Evolutionary conservation across 805 yeast species (phyloP).

Genomic region (Candida andamanensis): DNA sequence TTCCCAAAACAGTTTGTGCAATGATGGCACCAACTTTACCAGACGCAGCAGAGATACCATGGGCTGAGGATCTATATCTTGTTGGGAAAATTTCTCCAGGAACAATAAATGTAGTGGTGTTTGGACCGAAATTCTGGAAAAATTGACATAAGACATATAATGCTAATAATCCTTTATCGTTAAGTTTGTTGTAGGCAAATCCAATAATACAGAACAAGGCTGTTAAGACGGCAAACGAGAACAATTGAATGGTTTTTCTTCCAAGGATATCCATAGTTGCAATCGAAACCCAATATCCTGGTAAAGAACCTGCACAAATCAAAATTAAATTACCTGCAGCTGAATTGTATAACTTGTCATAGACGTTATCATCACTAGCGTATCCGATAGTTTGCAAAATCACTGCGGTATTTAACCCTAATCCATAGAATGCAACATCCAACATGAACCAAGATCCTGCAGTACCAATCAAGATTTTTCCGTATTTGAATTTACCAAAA

Average conservation of each 20-base stretch:
- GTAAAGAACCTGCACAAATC: slow-evolving; percentile 91
- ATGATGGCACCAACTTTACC: slow-evolving; percentile 93
- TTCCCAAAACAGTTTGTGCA: slow-evolving; percentile 85
- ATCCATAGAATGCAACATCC: slow-evolving; percentile 89
- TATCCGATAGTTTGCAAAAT: slow-evolving; percentile 82
- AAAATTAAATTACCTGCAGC: slow-evolving; percentile 92
- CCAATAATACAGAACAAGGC: slow-evolving; percentile 74
- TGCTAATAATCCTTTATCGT: slow-evolving; percentile 71
- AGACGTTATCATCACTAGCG: slow-evolving; percentile 67
- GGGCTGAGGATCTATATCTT: slow-evolving; percentile 92
- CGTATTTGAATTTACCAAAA: slow-evolving; percentile 82
- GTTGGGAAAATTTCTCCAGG: slow-evolving; percentile 95
- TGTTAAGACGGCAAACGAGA: slow-evolving; percentile 71
- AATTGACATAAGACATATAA: slow-evolving; percentile 78
- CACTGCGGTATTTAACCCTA: slow-evolving; percentile 74
- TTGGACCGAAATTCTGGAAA: slow-evolving; percentile 91
- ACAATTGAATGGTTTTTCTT: slow-evolving; percentile 76
- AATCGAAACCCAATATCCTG: slow-evolving; percentile 87
- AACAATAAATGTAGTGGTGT: slow-evolving; percentile 83
- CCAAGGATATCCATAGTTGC: slow-evolving; percentile 79
- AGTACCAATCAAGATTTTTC: slow-evolving; percentile 79
- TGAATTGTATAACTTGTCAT: slow-evolving; percentile 63
- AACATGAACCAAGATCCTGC: slow-evolving; percentile 89
- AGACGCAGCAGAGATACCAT: slow-evolving; percentile 87
- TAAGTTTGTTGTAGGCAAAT: slow-evolving; percentile 71